Evolutionary conservation across 306 rosid genomes (phyloP).

Genomic region (Betula pendula): DNA sequence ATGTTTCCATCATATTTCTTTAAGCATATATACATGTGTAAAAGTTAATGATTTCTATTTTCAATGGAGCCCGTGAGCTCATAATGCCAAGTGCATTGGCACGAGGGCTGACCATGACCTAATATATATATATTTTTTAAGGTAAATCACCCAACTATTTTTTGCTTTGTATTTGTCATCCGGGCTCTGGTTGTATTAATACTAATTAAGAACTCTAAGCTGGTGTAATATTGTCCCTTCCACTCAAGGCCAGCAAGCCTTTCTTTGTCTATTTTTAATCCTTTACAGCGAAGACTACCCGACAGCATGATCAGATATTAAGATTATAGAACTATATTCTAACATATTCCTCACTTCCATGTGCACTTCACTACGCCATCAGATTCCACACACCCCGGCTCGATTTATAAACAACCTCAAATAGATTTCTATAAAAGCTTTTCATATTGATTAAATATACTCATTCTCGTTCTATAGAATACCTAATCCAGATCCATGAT

Average conservation of each 20-base stretch:
- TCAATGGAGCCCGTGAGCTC: conserved; percentile 32
- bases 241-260: conserved; percentile 54
- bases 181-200: conserved; percentile 33
- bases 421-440: conserved; percentile 32
- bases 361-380: conserved; percentile 62
- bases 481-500: conserved; percentile 22
- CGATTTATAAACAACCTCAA: conserved; percentile 39
- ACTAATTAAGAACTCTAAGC: conserved; percentile 37
- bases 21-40: conserved; percentile 15
- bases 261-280: conserved; percentile 40
- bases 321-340: conserved; percentile 26
- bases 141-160: background rate
- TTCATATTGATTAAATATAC: conserved; percentile 9
- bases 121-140: conserved; percentile 26
- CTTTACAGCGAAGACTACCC: conserved; percentile 41
- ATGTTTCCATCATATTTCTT: conserved; percentile 6
- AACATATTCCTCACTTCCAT: conserved; percentile 53
- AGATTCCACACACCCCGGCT: conserved; percentile 49
- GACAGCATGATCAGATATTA: conserved; percentile 59
- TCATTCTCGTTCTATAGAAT: conserved; percentile 32
- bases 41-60: background rate
- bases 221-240: conserved; percentile 49
- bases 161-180: conserved; percentile 5
- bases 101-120: conserved; percentile 20
- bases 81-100: conserved; percentile 29